Evolutionary conservation across 495 filamentous ascomycete genomes (phyloP), one percentile per base, ranked within the genome.

Genomic region (Pyrenula massariospora): DNA sequence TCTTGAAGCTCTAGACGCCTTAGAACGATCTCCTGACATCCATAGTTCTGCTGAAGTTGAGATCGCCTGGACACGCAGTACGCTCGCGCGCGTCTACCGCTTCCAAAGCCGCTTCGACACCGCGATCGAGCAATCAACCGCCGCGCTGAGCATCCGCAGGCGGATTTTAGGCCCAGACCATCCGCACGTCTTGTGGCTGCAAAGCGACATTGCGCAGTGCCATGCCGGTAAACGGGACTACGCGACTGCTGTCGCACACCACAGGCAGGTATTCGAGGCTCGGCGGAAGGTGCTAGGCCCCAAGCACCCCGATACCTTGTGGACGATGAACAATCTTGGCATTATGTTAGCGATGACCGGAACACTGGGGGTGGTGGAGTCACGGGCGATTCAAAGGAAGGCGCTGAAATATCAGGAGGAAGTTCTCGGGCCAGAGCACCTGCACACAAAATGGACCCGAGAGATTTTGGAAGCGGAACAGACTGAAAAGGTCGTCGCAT

Each of bases 271-370:
- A 22, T 24, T 65, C 20, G 24, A 56, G 24, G 12, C 22, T 3
- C 55, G 54, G 24, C 24, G 60, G 25, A 36, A 50, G 24, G 53
- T 59, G 5, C 52, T 65, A 12, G 59, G 63, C 12, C 36, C 25
- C 11, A 21, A 56, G 19, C 63, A 63, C 56, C 48, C 54, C 20
- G 52, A 50, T 15, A 65, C 63, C 19, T 56, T 64, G 15, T 21
- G 0, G 10, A 57, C 36, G 25, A 50, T 60, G 22, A 57, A 53
- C 24, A 59, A 61, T 21, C 52, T 61, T 22, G 60, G 42, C 11
- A 48, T 48, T 19, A 19, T 19, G 42, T 19, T 48, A 11, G 42
- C 11, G 11, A 19, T 19, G 42, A 48, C 11, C 11, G 42, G 42
- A 11, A 11, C 42, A 48, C 11, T 11, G 19, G 11, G 11, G 11